phyloP scores from a whole-genome alignment of 371 early-diverging fungal genomes.

The Quaeritorhiza haematococci region DNA sequence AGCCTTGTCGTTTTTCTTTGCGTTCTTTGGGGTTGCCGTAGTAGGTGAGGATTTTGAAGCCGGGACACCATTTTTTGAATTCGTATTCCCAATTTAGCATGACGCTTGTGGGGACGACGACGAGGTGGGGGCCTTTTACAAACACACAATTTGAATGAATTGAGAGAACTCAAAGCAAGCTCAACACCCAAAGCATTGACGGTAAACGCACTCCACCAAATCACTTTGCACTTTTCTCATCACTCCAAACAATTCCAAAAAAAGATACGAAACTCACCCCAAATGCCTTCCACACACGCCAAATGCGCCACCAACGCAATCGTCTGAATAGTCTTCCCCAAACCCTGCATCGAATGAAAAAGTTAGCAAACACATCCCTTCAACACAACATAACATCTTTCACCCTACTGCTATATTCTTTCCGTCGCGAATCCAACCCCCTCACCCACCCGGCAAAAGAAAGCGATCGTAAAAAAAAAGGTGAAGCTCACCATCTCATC shows the following conservation, averaged over 20 bases:
- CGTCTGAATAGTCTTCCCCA: constrained; percentile 31
- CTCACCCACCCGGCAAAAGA: constrained; percentile 82
- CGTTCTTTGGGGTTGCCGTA: constrained; percentile 68
- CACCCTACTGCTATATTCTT: no score
- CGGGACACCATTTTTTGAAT: constrained; percentile 87
- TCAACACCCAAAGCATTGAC: no score
- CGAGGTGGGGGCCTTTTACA: constrained; percentile 62
- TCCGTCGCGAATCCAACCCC: constrained; percentile 36
- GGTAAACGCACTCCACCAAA: constrained; percentile 86
- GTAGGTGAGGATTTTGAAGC: constrained; percentile 79
- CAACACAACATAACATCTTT: no score
- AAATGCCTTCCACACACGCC: constrained; percentile 63
- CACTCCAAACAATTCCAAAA: constrained; percentile 55
- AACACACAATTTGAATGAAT: constrained; percentile 58
- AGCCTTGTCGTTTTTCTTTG: constrained; percentile 69
- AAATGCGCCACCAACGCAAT: constrained; percentile 52
- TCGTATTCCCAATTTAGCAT: constrained; percentile 94
- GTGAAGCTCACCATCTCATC: constrained; percentile 80
- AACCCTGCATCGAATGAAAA: constrained; percentile 10
- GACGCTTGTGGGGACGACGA: constrained; percentile 90
- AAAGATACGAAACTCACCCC: constrained; percentile 38
- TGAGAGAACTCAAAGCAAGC: no score
- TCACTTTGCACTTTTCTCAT: constrained; percentile 78
- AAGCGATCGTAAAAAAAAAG: neutral
- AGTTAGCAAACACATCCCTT: neutral